phyloP scores from a whole-genome alignment of 2,329 filamentous ascomycete species.

The Colletotrichum sp. region DNA sequence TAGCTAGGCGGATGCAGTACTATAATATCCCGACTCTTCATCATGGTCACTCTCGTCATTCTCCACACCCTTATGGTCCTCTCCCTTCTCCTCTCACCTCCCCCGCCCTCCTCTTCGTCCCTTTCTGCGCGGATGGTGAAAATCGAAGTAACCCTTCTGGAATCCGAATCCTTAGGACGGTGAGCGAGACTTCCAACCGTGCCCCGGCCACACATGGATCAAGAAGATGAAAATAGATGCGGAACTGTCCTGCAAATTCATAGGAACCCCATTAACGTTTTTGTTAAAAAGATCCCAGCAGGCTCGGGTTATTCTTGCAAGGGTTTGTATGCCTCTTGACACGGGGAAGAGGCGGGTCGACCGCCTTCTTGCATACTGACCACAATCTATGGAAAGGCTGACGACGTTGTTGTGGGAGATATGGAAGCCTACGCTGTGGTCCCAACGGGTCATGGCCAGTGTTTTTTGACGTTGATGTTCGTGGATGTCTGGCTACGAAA shows the following conservation, averaged over 20 bases:
- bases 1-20: background rate
- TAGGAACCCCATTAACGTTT: background rate
- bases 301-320: background rate
- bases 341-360: background rate
- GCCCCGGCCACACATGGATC: background rate
- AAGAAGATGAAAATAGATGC: background rate
- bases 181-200: background rate
- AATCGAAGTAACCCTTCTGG: background rate
- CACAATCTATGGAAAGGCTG: background rate
- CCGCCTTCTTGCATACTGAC: background rate
- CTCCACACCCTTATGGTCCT: background rate
- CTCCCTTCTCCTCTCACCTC: background rate
- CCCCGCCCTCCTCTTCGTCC: background rate
- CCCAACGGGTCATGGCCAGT: background rate
- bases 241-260: background rate
- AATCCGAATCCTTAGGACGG: background rate
- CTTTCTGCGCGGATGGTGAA: background rate
- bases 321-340: background rate
- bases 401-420: background rate
- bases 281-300: background rate
- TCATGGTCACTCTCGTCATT: background rate
- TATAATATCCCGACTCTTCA: background rate
- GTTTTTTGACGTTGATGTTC: background rate
- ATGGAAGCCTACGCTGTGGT: background rate
- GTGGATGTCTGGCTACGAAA: background rate